Percentiles rank a stretch among this genome's conserved stretches.
Evolutionary conservation across 371 early-diverging fungal genomes (phyloP).

Genomic region (Mucor saturninus): DNA sequence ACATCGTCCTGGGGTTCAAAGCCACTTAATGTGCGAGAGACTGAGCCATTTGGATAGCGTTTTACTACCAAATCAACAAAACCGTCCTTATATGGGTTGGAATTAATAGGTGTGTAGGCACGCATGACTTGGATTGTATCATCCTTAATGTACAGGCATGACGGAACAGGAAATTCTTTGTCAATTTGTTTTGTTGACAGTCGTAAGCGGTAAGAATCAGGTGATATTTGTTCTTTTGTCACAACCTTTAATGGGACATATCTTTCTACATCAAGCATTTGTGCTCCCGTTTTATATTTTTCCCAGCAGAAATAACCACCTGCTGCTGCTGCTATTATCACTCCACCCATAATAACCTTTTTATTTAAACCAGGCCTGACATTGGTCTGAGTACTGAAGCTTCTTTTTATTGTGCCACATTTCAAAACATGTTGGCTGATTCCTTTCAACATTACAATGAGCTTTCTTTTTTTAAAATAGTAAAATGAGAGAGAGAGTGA

Average conservation of each 20-base stretch:
- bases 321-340: neutral
- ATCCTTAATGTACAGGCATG: slow-evolving; percentile 68
- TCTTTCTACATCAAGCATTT: slow-evolving; percentile 26
- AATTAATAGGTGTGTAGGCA: slow-evolving; percentile 66
- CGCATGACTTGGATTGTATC: slow-evolving; percentile 72
- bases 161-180: slow-evolving; percentile 45
- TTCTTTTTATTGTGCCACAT: neutral
- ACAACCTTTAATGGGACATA: slow-evolving; percentile 36
- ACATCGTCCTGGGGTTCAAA: slow-evolving; percentile 48
- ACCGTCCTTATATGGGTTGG: slow-evolving; percentile 47
- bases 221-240: slow-evolving; percentile 34
- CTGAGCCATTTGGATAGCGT: slow-evolving; percentile 59
- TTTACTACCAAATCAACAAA: slow-evolving; percentile 69
- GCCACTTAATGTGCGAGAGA: slow-evolving; percentile 54
- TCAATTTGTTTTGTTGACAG: slow-evolving; percentile 26
- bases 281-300: slow-evolving; percentile 10
- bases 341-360: neutral
- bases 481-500: neutral
- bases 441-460: slow-evolving; percentile 5
- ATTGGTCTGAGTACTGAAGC: neutral
- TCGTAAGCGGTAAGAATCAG: slow-evolving; percentile 41
- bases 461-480: neutral
- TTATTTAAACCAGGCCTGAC: neutral
- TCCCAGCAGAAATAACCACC: slow-evolving; percentile 20
- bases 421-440: neutral